Conservation (phyloP, 805 yeast species). For the Kodamaea lidongshanica region DNA sequence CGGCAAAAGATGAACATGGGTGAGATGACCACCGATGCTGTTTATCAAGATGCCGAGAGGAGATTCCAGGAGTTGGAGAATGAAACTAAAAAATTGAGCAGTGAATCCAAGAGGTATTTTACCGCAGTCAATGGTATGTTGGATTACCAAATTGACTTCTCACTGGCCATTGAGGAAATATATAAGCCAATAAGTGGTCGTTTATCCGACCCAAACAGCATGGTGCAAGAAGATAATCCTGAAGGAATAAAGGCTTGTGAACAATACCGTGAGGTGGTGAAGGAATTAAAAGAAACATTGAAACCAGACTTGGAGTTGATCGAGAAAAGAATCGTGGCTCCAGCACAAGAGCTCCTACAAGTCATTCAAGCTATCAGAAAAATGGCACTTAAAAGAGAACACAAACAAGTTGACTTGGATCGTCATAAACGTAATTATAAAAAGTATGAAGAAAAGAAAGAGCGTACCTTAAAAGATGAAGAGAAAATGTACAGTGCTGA, state of each 20-base stretch:
- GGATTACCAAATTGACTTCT: constrained; percentile 87
- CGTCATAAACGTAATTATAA: constrained; percentile 65
- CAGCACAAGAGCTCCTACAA: constrained; percentile 84
- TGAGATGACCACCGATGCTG: constrained; percentile 59
- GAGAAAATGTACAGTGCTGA: constrained; percentile 85
- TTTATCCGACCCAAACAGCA: constrained; percentile 79
- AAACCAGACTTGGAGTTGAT: constrained; percentile 92
- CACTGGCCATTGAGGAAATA: constrained; percentile 92
- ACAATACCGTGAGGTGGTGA: constrained; percentile 81
- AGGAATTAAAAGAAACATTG: constrained; percentile 75
- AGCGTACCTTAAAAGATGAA: constrained; percentile 82
- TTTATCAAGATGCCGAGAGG: constrained; percentile 92
- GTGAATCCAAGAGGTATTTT: constrained; percentile 85
- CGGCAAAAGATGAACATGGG: constrained; percentile 90
- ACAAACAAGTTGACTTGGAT: constrained; percentile 90
- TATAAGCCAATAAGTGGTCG: constrained; percentile 95
- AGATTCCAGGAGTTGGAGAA: constrained; percentile 87
- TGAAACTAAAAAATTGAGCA: constrained; percentile 83
- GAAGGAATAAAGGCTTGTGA: constrained; percentile 94
- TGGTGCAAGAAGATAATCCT: constrained; percentile 89
- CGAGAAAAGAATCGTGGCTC: constrained; percentile 81
- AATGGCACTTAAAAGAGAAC: constrained; percentile 93
- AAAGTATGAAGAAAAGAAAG: constrained; percentile 77
- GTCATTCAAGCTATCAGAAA: constrained; percentile 80
- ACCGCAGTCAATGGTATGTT: constrained; percentile 91